Evolutionary conservation across 371 early-diverging fungal genomes (phyloP).

Genomic region (Syncephalastrum monosporum): DNA sequence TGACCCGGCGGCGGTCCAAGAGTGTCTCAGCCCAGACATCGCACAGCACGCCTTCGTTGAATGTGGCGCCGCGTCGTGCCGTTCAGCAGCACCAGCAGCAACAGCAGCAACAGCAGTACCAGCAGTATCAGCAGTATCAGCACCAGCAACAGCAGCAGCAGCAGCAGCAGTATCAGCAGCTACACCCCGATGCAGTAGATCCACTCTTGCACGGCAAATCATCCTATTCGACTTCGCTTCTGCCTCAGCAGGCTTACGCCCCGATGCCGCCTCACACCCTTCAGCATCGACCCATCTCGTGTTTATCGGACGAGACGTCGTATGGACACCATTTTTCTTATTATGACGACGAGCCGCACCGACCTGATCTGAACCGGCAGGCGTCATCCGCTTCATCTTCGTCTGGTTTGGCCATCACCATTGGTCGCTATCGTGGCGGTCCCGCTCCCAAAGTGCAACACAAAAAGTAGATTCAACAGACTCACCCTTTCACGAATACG

Average conservation of each 20-base stretch:
- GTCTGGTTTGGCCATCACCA: slow-evolving; percentile 23
- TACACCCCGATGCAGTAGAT: background rate
- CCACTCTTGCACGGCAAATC: slow-evolving; percentile 17
- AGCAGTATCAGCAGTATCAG: background rate
- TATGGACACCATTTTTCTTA: slow-evolving; percentile 10
- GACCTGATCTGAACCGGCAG: slow-evolving; percentile 17
- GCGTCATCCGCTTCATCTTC: slow-evolving; percentile 22
- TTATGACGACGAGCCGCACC: slow-evolving; percentile 7
- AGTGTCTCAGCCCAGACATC: slow-evolving; percentile 9
- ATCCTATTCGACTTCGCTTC: slow-evolving; percentile 15
- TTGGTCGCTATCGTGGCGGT: slow-evolving; percentile 19
- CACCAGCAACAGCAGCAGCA: background rate
- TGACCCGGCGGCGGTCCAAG: slow-evolving; percentile 23
- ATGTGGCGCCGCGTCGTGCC: slow-evolving; percentile 1
- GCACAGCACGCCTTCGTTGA: background rate
- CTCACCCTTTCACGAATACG: background rate
- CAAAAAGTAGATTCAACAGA: background rate
- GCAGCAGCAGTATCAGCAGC: slow-evolving; percentile 3
- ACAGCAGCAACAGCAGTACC: background rate
- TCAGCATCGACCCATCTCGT: slow-evolving; percentile 16
- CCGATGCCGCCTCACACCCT: slow-evolving; percentile 2
- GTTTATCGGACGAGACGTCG: slow-evolving; percentile 16
- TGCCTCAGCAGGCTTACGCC: slow-evolving; percentile 8
- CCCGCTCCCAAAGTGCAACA: slow-evolving; percentile 8
- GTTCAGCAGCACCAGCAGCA: background rate